phyloP scores from a whole-genome alignment of 2,329 filamentous ascomycete species.

The Colletotrichum lindemuthianum region DNA sequence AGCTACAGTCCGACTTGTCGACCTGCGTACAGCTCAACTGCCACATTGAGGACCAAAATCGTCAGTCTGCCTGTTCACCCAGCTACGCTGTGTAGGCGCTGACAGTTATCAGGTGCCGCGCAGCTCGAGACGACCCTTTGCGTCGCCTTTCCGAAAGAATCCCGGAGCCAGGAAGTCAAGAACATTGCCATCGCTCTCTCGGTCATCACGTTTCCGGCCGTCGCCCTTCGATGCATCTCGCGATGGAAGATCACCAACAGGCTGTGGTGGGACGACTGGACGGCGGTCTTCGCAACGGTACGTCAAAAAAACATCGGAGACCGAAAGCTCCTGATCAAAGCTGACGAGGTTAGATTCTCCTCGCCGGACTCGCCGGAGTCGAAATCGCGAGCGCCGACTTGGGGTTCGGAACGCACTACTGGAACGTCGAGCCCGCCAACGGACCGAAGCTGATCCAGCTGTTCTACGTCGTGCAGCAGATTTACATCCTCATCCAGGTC shows the following conservation, averaged over 20 bases:
- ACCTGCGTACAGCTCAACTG: constrained; percentile 37
- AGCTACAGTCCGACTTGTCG: constrained; percentile 31
- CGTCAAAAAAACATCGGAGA: neutral
- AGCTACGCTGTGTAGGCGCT: neutral
- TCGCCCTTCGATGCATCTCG: constrained; percentile 37
- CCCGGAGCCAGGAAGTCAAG: constrained; percentile 36
- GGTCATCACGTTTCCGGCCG: constrained; percentile 30
- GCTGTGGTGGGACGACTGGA: constrained; percentile 39
- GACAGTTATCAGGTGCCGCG: constrained; percentile 3
- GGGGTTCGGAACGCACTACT: constrained; percentile 40
- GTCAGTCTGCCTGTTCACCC: constrained; percentile 7
- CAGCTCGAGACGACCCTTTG: constrained; percentile 31
- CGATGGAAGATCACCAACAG: constrained; percentile 30
- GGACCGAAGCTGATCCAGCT: constrained; percentile 33
- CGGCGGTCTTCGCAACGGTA: constrained; percentile 28
- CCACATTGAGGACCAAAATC: constrained; percentile 35
- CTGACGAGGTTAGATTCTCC: constrained; percentile 25
- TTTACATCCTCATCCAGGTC: constrained; percentile 41
- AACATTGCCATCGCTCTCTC: constrained; percentile 41
- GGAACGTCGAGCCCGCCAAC: constrained; percentile 37
- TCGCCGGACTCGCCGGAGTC: constrained; percentile 35
- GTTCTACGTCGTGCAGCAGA: constrained; percentile 38
- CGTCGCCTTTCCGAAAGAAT: constrained; percentile 37
- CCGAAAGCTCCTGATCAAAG: too few species aligned
- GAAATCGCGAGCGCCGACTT: constrained; percentile 38